phyloP scores from a whole-genome alignment of 2,329 filamentous ascomycete genomes.

The Xylariaceae sp. region DNA sequence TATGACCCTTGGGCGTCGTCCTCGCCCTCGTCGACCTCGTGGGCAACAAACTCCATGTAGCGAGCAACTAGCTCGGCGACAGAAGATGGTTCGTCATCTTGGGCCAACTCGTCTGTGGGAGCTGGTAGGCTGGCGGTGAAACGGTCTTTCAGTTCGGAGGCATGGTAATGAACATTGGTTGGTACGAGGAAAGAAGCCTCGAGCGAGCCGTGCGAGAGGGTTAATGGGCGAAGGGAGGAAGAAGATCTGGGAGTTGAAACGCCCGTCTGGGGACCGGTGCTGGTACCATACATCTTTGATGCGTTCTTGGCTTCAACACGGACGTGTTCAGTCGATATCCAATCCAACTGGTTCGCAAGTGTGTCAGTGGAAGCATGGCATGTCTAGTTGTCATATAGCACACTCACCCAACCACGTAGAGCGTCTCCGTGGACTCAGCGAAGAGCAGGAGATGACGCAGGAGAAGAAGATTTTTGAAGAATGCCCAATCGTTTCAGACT shows the following conservation, averaged over 20 bases:
- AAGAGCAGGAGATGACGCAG: slow-evolving; percentile 35
- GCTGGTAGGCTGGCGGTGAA: slow-evolving; percentile 82
- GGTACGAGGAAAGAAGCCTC: slow-evolving; percentile 95
- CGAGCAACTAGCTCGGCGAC: slow-evolving; percentile 86
- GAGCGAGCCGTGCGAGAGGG: slow-evolving; percentile 87
- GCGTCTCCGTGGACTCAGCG: slow-evolving; percentile 36
- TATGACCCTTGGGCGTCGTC: slow-evolving; percentile 85
- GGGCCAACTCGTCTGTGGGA: slow-evolving; percentile 93
- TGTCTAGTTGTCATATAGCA: neutral
- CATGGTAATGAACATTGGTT: slow-evolving; percentile 92
- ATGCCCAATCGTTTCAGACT: no score
- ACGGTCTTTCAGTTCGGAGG: slow-evolving; percentile 86
- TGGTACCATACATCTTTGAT: slow-evolving; percentile 77
- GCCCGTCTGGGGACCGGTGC: slow-evolving; percentile 84
- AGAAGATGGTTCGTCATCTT: slow-evolving; percentile 98
- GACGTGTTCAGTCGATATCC: neutral
- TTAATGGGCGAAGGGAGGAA: slow-evolving; percentile 85
- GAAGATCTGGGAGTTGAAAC: slow-evolving; percentile 94
- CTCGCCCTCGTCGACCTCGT: slow-evolving; percentile 87
- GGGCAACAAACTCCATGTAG: slow-evolving; percentile 86
- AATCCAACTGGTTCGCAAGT: neutral
- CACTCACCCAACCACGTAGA: neutral
- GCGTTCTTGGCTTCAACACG: slow-evolving; percentile 34
- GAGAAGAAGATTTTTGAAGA: neutral
- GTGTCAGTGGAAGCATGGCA: slow-evolving; percentile 1